phyloP scores from a whole-genome alignment of 2,329 filamentous ascomycete species.

The Xylariaceae sp. region DNA sequence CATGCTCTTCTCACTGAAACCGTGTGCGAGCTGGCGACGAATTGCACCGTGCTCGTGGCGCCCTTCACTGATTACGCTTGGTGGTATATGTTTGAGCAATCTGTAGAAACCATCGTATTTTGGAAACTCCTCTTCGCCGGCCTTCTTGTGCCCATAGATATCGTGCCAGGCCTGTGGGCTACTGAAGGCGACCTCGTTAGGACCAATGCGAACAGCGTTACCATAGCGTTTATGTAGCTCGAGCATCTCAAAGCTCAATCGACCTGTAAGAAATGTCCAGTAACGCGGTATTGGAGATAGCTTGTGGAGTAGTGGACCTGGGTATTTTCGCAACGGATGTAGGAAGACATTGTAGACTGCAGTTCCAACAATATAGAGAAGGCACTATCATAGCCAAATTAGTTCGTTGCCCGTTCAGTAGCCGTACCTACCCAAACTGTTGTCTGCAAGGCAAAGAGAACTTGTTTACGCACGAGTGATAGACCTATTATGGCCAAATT shows the following conservation, averaged over 20 bases:
- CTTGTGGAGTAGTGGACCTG: conserved; percentile 29
- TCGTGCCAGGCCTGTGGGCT: conserved; percentile 40
- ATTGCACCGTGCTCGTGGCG: conserved; percentile 35
- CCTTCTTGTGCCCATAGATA: conserved; percentile 38
- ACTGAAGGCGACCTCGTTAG: conserved; percentile 41
- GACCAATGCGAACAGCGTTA: conserved; percentile 39
- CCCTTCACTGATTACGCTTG: conserved; percentile 31
- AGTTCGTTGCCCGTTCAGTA: conserved; percentile 10
- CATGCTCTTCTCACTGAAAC: conserved; percentile 40
- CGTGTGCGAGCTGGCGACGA: conserved; percentile 37
- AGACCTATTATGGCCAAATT: neutral
- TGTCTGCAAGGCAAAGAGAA: neutral
- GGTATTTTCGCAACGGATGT: conserved; percentile 27
- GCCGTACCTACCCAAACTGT: neutral
- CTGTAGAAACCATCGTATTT: conserved; percentile 32
- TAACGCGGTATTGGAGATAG: conserved; percentile 23
- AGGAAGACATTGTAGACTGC: conserved; percentile 30
- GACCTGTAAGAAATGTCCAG: conserved; percentile 23
- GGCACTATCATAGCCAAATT: conserved; percentile 13
- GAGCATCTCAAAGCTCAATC: conserved; percentile 24
- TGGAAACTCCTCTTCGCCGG: conserved; percentile 29
- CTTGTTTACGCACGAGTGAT: neutral
- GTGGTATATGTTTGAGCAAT: conserved; percentile 22
- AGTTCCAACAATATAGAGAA: conserved; percentile 18
- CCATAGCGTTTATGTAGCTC: conserved; percentile 39